Conservation (phyloP, 2,329 filamentous ascomycete genomes). For the Didymosphaeria variabile region DNA sequence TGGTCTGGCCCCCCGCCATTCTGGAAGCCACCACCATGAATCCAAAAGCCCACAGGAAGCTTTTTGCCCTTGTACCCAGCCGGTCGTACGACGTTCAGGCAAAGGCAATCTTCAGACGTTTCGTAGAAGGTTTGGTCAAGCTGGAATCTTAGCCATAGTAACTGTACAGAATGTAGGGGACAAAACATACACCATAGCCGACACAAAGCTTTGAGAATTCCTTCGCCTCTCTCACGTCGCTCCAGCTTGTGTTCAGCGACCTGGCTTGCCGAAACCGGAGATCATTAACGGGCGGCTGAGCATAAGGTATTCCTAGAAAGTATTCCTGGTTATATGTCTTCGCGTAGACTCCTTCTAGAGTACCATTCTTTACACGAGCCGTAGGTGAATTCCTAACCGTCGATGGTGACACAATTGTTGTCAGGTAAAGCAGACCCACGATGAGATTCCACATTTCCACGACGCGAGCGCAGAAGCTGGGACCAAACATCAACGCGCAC, state of each 20-base stretch:
- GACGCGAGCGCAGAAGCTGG: background rate
- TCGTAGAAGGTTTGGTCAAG: constrained; percentile 52
- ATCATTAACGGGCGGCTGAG: constrained; percentile 37
- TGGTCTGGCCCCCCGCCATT: constrained; percentile 50
- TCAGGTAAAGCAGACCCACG: constrained; percentile 3
- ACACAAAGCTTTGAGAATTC: constrained; percentile 41
- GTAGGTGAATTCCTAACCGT: background rate
- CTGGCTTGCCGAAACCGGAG: constrained; percentile 60
- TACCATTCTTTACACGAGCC: constrained; percentile 46
- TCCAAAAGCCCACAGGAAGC: constrained; percentile 63
- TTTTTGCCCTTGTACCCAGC: constrained; percentile 56
- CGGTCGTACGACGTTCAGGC: constrained; percentile 66
- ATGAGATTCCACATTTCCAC: constrained; percentile 2
- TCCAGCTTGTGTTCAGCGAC: constrained; percentile 53
- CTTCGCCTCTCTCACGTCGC: constrained; percentile 48
- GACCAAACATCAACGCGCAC: background rate
- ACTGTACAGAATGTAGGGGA: background rate
- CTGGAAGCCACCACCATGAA: constrained; percentile 53
- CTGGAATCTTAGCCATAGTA: constrained; percentile 40
- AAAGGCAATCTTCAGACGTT: constrained; percentile 70
- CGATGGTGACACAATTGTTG: background rate
- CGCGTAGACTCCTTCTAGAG: constrained; percentile 46
- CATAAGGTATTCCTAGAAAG: constrained; percentile 60
- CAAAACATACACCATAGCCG: constrained; percentile 9
- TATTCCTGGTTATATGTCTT: constrained; percentile 52